These are phyloP conservation scores for Serendipita sp. DNA, from an alignment of 768 basidiomycete species.

Conservation along the genomic window DNA sequence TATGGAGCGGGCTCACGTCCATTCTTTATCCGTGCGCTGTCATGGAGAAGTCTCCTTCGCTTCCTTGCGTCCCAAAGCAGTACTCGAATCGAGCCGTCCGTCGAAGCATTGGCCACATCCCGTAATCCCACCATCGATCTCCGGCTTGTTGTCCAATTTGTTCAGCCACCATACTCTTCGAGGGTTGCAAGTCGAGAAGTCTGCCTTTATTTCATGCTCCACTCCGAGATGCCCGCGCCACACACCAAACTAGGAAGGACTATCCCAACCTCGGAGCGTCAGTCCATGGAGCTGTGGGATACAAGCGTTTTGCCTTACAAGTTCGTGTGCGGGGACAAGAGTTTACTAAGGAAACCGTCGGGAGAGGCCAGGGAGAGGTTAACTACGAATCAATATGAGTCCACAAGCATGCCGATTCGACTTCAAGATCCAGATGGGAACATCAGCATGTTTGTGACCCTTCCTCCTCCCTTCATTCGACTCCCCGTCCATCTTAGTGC, in stretches of 20 bases:
- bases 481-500: background rate
- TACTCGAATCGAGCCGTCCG: background rate
- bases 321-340: background rate
- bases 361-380: background rate
- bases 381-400: background rate
- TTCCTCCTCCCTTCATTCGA: background rate
- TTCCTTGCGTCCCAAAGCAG: background rate
- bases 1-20: background rate
- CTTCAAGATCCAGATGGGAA: background rate
- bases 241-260: background rate
- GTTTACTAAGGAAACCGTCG: background rate
- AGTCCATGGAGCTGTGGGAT: background rate
- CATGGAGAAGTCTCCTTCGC: background rate
- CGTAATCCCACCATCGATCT: conserved; percentile 3
- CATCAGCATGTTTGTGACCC: background rate
- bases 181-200: background rate
- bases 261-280: background rate
- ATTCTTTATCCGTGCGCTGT: background rate
- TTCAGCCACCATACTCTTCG: background rate
- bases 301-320: background rate
- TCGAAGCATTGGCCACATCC: background rate
- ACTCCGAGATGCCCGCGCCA: conserved; percentile 1
- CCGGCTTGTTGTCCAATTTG: conserved; percentile 4
- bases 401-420: background rate
- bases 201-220: background rate